A percentile compares a stretch with the other conserved stretches of the same genome.
Evolutionary conservation across 2,329 filamentous ascomycete species (phyloP).

Genomic region (Cladosporium sp.): DNA sequence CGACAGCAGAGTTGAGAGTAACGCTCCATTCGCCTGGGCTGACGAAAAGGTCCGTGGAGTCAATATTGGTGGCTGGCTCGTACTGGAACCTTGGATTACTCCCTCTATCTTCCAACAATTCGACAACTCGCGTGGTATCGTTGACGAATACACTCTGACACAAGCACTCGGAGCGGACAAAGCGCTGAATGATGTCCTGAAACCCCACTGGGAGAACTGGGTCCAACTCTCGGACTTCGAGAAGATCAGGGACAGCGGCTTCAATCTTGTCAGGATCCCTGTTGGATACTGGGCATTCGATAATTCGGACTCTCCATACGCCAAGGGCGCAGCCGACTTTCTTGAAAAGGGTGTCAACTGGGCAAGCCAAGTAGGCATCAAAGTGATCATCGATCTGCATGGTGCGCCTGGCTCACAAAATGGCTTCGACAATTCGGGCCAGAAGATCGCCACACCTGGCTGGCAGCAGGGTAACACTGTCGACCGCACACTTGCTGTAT

Average conservation of each 20-base stretch:
- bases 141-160: slow-evolving; percentile 47
- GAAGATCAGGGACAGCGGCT: slow-evolving; percentile 53
- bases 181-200: slow-evolving; percentile 40
- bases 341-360: slow-evolving; percentile 55
- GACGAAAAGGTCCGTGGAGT: slow-evolving; percentile 58
- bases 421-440: slow-evolving; percentile 64
- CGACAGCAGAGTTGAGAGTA: background rate
- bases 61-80: slow-evolving; percentile 61
- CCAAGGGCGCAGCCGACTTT: slow-evolving; percentile 49
- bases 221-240: slow-evolving; percentile 51
- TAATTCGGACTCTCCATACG: slow-evolving; percentile 45
- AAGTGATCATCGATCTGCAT: slow-evolving; percentile 65
- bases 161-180: slow-evolving; percentile 46
- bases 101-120: slow-evolving; percentile 54
- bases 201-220: slow-evolving; percentile 50
- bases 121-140: slow-evolving; percentile 30
- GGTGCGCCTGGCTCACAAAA: slow-evolving; percentile 63
- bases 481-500: slow-evolving; percentile 50
- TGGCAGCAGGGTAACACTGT: slow-evolving; percentile 49
- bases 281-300: slow-evolving; percentile 59
- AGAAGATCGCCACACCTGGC: slow-evolving; percentile 34
- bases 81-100: slow-evolving; percentile 62
- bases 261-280: slow-evolving; percentile 58
- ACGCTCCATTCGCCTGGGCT: background rate
- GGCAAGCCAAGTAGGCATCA: slow-evolving; percentile 49